Evolutionary conservation across 495 filamentous ascomycete species (phyloP).

Genomic region (Penicillium bovifimosum): DNA sequence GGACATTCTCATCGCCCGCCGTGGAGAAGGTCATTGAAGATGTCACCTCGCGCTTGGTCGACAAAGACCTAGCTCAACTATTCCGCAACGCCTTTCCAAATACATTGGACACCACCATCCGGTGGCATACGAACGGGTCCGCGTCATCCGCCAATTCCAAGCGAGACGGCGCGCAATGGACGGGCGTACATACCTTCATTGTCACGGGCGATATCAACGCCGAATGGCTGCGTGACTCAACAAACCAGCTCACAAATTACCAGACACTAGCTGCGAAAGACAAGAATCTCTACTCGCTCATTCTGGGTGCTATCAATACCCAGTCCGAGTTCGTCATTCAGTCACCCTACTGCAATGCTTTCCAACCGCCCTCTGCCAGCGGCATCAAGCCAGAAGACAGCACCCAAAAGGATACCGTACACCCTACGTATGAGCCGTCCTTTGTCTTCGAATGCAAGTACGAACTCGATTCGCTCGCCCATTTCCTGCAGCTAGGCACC

Average conservation of each 20-base stretch:
- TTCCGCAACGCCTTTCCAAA: constrained; percentile 99
- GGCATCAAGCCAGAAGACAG: constrained; percentile 62
- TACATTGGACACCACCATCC: constrained; percentile 87
- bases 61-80: constrained; percentile 83
- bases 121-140: constrained; percentile 59
- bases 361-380: constrained; percentile 86
- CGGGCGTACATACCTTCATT: constrained; percentile 85
- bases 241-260: constrained; percentile 90
- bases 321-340: constrained; percentile 92
- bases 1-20: constrained; percentile 77
- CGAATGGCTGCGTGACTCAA: constrained; percentile 96
- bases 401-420: constrained; percentile 75
- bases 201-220: constrained; percentile 99
- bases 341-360: constrained; percentile 96
- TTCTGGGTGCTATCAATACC: constrained; percentile 93
- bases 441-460: constrained; percentile 98
- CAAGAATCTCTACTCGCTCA: constrained; percentile 64
- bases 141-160: constrained; percentile 31
- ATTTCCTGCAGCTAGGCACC: constrained; percentile 81
- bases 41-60: constrained; percentile 69
- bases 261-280: constrained; percentile 79
- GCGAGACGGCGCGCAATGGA: constrained; percentile 61
- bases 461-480: constrained; percentile 90
- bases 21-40: constrained; percentile 87
- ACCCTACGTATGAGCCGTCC: constrained; percentile 76